phyloP scores from a whole-genome alignment of 306 rosid genomes.

The Inga leiocalycina region DNA sequence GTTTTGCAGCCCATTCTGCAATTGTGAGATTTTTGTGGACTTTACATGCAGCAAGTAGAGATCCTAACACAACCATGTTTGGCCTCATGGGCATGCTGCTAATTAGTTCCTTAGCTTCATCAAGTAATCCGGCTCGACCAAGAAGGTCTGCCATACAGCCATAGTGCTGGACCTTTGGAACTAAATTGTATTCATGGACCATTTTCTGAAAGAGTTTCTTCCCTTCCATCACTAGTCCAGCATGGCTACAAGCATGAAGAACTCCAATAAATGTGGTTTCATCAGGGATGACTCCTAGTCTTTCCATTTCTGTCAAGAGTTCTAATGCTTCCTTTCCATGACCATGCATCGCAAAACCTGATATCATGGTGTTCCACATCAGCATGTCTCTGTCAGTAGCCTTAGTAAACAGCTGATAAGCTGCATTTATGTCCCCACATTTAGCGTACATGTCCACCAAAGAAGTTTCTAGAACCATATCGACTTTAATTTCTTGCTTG shows the following conservation, averaged over 20 bases:
- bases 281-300: slow-evolving; percentile 45
- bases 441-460: slow-evolving; percentile 74
- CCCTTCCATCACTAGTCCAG: slow-evolving; percentile 59
- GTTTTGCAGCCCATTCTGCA: slow-evolving; percentile 62
- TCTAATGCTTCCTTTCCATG: slow-evolving; percentile 53
- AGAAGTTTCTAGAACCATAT: slow-evolving; percentile 52
- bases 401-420: slow-evolving; percentile 42
- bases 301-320: slow-evolving; percentile 54
- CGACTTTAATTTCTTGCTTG: slow-evolving; percentile 48
- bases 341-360: slow-evolving; percentile 74
- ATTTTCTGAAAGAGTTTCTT: slow-evolving; percentile 50
- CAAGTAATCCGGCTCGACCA: slow-evolving; percentile 61
- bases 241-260: slow-evolving; percentile 74
- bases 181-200: slow-evolving; percentile 45
- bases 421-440: slow-evolving; percentile 64
- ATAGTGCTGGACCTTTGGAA: slow-evolving; percentile 64
- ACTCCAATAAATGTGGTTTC: slow-evolving; percentile 53
- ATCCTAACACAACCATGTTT: slow-evolving; percentile 56
- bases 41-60: slow-evolving; percentile 68
- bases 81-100: slow-evolving; percentile 63
- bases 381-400: slow-evolving; percentile 39
- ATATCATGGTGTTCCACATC: slow-evolving; percentile 72
- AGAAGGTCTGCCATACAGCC: slow-evolving; percentile 76
- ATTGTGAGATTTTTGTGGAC: slow-evolving; percentile 48
- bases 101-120: slow-evolving; percentile 52